Evolutionary conservation across 2,329 filamentous ascomycete species (phyloP), one percentile per base, ranked within the genome.

Genomic region (Eutypa lata): DNA sequence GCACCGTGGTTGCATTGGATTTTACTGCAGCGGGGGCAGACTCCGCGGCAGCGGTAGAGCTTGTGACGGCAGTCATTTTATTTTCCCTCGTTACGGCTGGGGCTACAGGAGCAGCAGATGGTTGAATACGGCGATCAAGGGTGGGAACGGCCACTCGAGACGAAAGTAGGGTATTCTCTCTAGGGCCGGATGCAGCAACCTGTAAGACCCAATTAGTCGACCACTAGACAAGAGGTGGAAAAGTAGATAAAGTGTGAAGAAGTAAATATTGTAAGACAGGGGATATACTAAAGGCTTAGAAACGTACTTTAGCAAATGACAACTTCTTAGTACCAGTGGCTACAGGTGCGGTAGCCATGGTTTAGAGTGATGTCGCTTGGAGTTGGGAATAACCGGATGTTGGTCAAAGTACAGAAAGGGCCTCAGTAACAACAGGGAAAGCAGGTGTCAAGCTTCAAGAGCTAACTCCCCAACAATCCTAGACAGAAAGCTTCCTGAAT

Each of bases 301-400:
- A 42, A 54, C 59, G 18, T 53, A 69, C 67, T 65, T 67, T 68
- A 31, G 67, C 67, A 43, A 69, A 69, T 47, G 67, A 68, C 50
- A 68, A 42, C 53, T 66, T 68, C 56, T 68, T 65, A 35, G 62
- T 61, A 50, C 54, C 64, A 57, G 64, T 57, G 49, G 65, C 53
- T 28, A 59, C 54, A 24, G 64, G 64, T 49, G 55, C 61, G 47
- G 65, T 66, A 54, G 63, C 62, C 62, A 68, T 68, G 50, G 53
- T 55, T 53, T 46, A 21, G 56, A 54, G 16, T 28, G 43, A 47
- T 53, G 46, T 46, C 47, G 21, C 13, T 22, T 21, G 49, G 22
- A 26, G 16, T 24, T 18, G 42, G 13, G n/a, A n/a, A 26, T 45
- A 50, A 47, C 28, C 47, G 28, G 19, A 26, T 45, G 18, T 19